Evolutionary conservation across 202 grass and related monocot species (phyloP).

Genomic region (Alloteropsis angusta): DNA sequence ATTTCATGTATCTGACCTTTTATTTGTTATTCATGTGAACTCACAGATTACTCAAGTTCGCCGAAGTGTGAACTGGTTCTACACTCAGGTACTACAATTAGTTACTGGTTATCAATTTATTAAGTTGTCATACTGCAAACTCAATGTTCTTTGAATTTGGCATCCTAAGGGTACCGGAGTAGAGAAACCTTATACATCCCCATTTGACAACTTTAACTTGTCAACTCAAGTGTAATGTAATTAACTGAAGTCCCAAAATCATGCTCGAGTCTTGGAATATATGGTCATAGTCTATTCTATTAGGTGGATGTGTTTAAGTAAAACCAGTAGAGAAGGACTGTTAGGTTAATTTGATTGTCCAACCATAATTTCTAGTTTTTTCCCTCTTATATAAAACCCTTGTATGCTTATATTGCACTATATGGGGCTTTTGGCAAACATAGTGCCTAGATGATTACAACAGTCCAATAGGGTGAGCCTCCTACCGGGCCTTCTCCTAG

Average conservation of each 20-base stretch:
- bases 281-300: background rate
- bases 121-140: background rate
- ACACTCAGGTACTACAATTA: constrained; percentile 55
- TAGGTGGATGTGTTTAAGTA: background rate
- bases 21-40: background rate
- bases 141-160: background rate
- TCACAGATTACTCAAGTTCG: constrained; percentile 77
- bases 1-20: constrained; percentile 21
- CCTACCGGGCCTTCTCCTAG: background rate
- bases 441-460: background rate
- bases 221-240: background rate
- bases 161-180: background rate
- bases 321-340: background rate
- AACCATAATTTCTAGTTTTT: background rate
- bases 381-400: background rate
- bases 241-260: background rate
- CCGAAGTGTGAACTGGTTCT: constrained; percentile 69
- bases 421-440: background rate
- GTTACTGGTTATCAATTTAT: background rate
- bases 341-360: background rate
- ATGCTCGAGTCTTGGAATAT: background rate
- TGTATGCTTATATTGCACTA: background rate
- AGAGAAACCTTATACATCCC: background rate
- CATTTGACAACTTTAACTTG: background rate
- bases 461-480: background rate